These are phyloP conservation scores for Penicillium italicum DNA, from an alignment of 2,329 filamentous ascomycete species.

Conservation along the genomic window DNA sequence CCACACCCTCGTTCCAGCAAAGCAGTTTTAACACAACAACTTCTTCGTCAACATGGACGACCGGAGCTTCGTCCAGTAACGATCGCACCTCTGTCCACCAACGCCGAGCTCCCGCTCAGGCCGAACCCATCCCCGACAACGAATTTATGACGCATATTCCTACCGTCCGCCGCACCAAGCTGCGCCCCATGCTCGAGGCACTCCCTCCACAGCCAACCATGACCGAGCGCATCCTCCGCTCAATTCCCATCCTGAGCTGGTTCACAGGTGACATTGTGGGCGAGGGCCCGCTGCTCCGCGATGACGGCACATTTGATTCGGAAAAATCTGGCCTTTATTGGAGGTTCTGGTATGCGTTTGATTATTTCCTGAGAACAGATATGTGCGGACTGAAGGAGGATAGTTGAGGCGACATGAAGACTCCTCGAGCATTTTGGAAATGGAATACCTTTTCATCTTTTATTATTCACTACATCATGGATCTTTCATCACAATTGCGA, in stretches of 20 bases:
- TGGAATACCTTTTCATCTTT: background rate
- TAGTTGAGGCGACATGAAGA: constrained; percentile 26
- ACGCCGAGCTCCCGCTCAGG: constrained; percentile 22
- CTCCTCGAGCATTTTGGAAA: background rate
- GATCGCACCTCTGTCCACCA: constrained; percentile 25
- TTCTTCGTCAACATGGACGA: constrained; percentile 7
- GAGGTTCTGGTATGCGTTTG: constrained; percentile 57
- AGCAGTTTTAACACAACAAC: background rate
- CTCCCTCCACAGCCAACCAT: constrained; percentile 66
- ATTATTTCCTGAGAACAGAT: constrained; percentile 56
- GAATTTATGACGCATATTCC: constrained; percentile 59
- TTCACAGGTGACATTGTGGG: constrained; percentile 57
- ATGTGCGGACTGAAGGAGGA: constrained; percentile 58
- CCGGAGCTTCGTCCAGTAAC: constrained; percentile 16
- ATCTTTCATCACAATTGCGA: background rate
- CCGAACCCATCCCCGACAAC: constrained; percentile 38
- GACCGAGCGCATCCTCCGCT: constrained; percentile 60
- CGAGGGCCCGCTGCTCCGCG: constrained; percentile 44
- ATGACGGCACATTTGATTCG: constrained; percentile 63
- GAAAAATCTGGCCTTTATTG: constrained; percentile 59
- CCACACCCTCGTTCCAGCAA: constrained; percentile 6
- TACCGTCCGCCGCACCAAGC: constrained; percentile 60
- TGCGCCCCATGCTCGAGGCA: constrained; percentile 67
- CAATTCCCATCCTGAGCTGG: constrained; percentile 68
- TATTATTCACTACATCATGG: background rate